These are phyloP conservation scores for Aspergillus baeticus DNA, from an alignment of 495 filamentous ascomycete species.

Conservation along the genomic window DNA sequence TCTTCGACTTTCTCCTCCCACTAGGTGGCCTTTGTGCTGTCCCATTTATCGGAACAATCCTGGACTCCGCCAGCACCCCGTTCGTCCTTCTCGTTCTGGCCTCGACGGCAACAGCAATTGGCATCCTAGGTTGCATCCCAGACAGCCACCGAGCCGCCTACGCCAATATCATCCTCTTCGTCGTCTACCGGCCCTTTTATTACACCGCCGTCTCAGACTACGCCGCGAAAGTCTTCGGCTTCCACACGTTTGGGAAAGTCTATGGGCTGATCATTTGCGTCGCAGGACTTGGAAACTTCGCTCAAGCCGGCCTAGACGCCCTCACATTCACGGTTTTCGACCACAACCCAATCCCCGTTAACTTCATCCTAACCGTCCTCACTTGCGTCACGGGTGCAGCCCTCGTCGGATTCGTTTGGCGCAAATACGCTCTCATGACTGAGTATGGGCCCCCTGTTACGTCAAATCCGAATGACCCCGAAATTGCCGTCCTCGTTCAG, in stretches of 20 bases:
- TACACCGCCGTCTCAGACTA: slow-evolving; percentile 70
- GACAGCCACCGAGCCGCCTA: slow-evolving; percentile 67
- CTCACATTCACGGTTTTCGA: slow-evolving; percentile 71
- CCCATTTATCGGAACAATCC: slow-evolving; percentile 81
- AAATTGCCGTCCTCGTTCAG: neutral
- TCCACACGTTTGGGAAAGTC: slow-evolving; percentile 90
- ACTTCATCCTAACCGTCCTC: slow-evolving; percentile 61
- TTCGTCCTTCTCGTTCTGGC: slow-evolving; percentile 77
- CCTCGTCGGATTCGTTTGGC: slow-evolving; percentile 61
- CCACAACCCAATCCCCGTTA: slow-evolving; percentile 76
- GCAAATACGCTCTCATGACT: slow-evolving; percentile 23
- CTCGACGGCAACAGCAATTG: slow-evolving; percentile 69
- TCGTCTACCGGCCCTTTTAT: slow-evolving; percentile 53
- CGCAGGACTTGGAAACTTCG: slow-evolving; percentile 84
- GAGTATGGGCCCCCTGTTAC: neutral
- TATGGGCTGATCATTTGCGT: slow-evolving; percentile 94
- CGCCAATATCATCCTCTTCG: slow-evolving; percentile 77
- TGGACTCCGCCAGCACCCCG: slow-evolving; percentile 75
- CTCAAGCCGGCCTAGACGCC: slow-evolving; percentile 78
- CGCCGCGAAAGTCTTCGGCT: slow-evolving; percentile 92
- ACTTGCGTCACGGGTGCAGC: slow-evolving; percentile 59
- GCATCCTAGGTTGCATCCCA: slow-evolving; percentile 73
- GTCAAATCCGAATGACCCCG: slow-evolving; percentile 1
- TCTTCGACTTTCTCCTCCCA: slow-evolving; percentile 88
- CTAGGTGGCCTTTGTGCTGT: slow-evolving; percentile 80